Evolutionary conservation across 495 filamentous ascomycete genomes (phyloP), one percentile per base, ranked within the genome.

Genomic region (Hyphodiscus hymeniophilus): DNA sequence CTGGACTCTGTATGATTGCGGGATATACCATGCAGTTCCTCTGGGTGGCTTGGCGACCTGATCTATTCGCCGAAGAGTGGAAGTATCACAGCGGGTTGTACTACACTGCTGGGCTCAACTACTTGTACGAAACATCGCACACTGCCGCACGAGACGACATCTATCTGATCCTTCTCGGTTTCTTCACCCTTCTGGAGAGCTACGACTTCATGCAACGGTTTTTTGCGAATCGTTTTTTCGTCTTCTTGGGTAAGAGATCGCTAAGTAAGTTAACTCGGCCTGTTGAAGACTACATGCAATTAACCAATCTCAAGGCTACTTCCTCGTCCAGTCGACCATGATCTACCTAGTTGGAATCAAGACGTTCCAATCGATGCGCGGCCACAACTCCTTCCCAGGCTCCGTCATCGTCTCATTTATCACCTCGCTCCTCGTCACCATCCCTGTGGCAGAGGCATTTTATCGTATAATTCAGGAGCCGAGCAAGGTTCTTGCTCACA

Each of bases 301-400:
- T 49, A 42, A 44, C 32, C 20, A 3, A 31, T 33, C 12, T 16
- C 7, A 17, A 43, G 47, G 28, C 24, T 50, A 20, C 3, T 50
- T 50, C 31, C 21, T 44, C 3, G 17, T 51, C 12, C 48, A 51
- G 39, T 23, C 36, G 11, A 51, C 35, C 3, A 36, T 51, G 15
- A 45, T 45, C 11, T 51, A 51, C 23, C 24, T 38, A 12, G 41
- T 17, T 15, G 48, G 48, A n/a, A 45, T 51, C 18, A 44, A 36
- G 23, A 12, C 45, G 4, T 51, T 23, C 33, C 16, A 10, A 7
- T 15, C 38, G 18, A 13, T 51, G 28, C 23, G 23, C 11, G 39
- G 15, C 17, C 13, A 18, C 34, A 36, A 7, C 13, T 36, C 34
- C 13, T 36, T 36, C 17, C 34, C 34, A 36, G 34, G 34, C 34